A percentile compares a stretch with the other conserved stretches of the same genome.
Evolutionary conservation across 106 monocot species (phyloP).

Genomic region (Dactylorhiza incarnata): DNA sequence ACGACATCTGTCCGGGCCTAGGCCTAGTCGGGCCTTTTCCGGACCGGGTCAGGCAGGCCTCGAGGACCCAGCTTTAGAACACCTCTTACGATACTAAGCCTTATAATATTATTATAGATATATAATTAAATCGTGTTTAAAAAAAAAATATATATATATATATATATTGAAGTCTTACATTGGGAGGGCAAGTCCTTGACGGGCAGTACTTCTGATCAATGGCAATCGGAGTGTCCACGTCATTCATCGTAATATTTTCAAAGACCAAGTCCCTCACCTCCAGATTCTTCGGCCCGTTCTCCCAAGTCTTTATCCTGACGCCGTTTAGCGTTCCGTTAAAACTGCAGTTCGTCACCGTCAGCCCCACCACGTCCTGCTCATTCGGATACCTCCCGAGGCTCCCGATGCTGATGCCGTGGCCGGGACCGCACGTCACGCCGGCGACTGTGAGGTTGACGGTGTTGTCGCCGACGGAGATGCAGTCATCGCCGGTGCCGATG

Average conservation of each 20-base stretch:
- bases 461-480: conserved; percentile 34
- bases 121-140: neutral
- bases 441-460: conserved; percentile 12
- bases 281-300: neutral
- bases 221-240: conserved; percentile 27
- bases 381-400: conserved; percentile 14
- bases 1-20: no score
- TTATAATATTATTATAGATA: no score
- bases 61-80: no score
- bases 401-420: conserved; percentile 43
- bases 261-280: conserved; percentile 7
- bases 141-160: no score
- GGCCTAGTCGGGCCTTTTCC: no score
- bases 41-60: no score
- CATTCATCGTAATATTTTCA: conserved; percentile 17
- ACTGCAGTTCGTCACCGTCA: conserved; percentile 18
- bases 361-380: conserved; percentile 15
- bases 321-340: conserved; percentile 21
- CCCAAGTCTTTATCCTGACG: conserved; percentile 34
- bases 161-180: conserved; percentile 8
- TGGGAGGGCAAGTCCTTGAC: conserved; percentile 1
- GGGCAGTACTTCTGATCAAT: conserved; percentile 35
- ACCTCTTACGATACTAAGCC: no score
- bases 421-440: conserved; percentile 30
- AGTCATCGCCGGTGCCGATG: conserved; percentile 45